These are phyloP conservation scores for Ascochyta koolunga DNA, from an alignment of 2,329 filamentous ascomycete genomes.

Conservation along the genomic window DNA sequence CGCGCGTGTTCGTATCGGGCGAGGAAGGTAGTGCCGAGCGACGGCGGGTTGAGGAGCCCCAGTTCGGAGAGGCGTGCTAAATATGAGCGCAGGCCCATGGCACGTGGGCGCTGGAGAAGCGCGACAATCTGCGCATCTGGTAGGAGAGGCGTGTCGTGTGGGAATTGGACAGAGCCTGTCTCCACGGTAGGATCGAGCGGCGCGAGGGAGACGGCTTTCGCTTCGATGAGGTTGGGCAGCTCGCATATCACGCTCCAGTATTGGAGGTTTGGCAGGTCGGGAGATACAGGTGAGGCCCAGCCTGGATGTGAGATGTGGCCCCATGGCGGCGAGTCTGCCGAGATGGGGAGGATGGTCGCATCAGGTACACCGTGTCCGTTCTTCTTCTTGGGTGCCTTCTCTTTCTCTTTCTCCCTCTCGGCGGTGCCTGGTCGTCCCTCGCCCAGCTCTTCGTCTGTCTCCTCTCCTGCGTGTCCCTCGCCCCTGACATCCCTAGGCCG, in stretches of 20 bases:
- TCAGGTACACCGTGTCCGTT: slow-evolving; percentile 28
- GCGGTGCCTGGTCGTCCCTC: slow-evolving; percentile 27
- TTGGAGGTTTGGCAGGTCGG: slow-evolving; percentile 79
- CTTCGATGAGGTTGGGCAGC: slow-evolving; percentile 88
- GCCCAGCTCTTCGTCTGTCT: slow-evolving; percentile 19
- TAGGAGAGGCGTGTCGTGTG: slow-evolving; percentile 39
- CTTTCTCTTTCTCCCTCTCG: slow-evolving; percentile 38
- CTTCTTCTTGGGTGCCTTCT: slow-evolving; percentile 37
- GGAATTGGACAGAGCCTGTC: slow-evolving; percentile 23
- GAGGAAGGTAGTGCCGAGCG: slow-evolving; percentile 67
- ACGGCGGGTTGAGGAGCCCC: slow-evolving; percentile 63
- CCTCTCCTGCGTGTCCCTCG: slow-evolving; percentile 44
- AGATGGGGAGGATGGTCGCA: slow-evolving; percentile 48
- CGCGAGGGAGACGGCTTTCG: slow-evolving; percentile 86
- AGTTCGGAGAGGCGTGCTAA: slow-evolving; percentile 72
- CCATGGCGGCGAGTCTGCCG: slow-evolving; percentile 67
- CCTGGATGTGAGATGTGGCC: slow-evolving; percentile 83
- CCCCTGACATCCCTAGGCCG: slow-evolving; percentile 66
- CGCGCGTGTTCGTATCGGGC: slow-evolving; percentile 80
- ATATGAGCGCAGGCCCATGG: slow-evolving; percentile 81
- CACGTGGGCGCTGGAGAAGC: slow-evolving; percentile 71
- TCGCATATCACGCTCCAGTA: slow-evolving; percentile 83
- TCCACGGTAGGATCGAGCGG: slow-evolving; percentile 60
- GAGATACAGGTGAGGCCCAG: slow-evolving; percentile 81
- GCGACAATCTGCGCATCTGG: slow-evolving; percentile 72